phyloP scores from a whole-genome alignment of 345 rosid species.

The Erysimum cheiranthoides region DNA sequence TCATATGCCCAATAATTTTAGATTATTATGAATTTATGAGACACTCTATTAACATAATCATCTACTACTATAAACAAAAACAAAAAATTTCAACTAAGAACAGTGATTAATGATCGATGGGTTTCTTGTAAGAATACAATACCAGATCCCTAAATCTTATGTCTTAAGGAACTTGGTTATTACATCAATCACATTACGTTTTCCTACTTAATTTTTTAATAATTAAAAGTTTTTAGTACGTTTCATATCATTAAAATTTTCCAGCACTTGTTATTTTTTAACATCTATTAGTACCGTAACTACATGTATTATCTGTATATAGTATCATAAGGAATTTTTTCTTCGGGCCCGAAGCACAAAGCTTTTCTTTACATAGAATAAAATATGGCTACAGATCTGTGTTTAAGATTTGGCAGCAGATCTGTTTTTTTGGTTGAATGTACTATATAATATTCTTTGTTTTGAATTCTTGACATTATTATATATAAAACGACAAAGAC shows the following conservation, averaged over 20 bases:
- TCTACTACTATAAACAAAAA: slow-evolving; percentile 11
- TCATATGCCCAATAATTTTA: slow-evolving; percentile 37
- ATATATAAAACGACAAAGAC: slow-evolving; percentile 13
- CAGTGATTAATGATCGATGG: slow-evolving; percentile 42
- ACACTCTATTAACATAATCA: neutral
- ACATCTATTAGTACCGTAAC: slow-evolving; percentile 15
- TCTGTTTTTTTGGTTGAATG: slow-evolving; percentile 39
- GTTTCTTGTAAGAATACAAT: slow-evolving; percentile 49
- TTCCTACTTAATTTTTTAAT: slow-evolving; percentile 28
- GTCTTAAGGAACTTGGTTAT: slow-evolving; percentile 51
- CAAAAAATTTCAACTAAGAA: slow-evolving; percentile 30
- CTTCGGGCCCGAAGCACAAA: slow-evolving; percentile 37
- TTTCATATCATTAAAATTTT: slow-evolving; percentile 10
- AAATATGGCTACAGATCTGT: slow-evolving; percentile 42
- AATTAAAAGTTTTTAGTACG: slow-evolving; percentile 25
- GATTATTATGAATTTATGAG: slow-evolving; percentile 27
- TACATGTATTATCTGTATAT: neutral
- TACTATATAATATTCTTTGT: slow-evolving; percentile 26
- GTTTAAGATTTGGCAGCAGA: slow-evolving; percentile 48
- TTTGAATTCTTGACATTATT: neutral
- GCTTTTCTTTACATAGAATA: slow-evolving; percentile 47
- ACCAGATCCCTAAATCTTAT: slow-evolving; percentile 47
- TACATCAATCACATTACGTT: slow-evolving; percentile 49
- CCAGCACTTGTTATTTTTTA: neutral
- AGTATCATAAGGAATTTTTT: slow-evolving; percentile 10